Evolutionary conservation across 1,284 basidiomycete genomes (phyloP), one percentile per base, ranked within the genome.

Genomic region (Cryptococcus jaspeensis): DNA sequence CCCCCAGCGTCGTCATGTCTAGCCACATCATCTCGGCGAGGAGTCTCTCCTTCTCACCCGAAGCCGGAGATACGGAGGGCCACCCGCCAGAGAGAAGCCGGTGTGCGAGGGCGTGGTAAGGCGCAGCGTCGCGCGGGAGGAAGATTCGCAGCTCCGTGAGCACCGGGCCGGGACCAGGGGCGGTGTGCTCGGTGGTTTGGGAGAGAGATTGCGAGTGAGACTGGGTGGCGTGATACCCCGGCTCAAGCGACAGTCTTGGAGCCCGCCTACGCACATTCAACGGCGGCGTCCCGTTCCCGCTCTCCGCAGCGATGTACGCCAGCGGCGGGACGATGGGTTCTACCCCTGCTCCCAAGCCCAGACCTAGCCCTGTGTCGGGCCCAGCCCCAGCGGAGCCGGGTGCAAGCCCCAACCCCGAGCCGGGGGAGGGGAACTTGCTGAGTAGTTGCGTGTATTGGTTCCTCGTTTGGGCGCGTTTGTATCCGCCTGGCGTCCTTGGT

Each of bases 91-190:
- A 53, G 40, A 66, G 56, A 11, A 71, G 59, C 5, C 67, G 53
- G 36, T 60, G 57, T 12, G 65, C 64, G 45, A 71, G 64, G 7
- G 55, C 52, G 57, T 71, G 69, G 59, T 64, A 71, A 16, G 61
- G 52, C 18, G 59, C 50, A 1, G 69, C 67, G 46, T 71, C 67
- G 37, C 69, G 60, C 36, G 56, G 59, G 20, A 71, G 52, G 15
- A 66, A 62, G 32, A 71, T 45, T 13, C 61, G 56, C 42, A 67
- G 36, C 35, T 67, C 64, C 1, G 58, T 60, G 23, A 64, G 41
- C 18, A 20, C 40, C 36, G 37, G 48, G 13, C 42, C 9, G 23
- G 12, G 36, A 5, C 2, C 48, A 4, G 36, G 12, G n/a, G 39
- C 39, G n/a, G 16, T 38, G 41, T 42, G 46, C n/a, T n/a, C n/a